phyloP scores from a whole-genome alignment of 805 yeast genomes.

The Metschnikowia anglica region DNA sequence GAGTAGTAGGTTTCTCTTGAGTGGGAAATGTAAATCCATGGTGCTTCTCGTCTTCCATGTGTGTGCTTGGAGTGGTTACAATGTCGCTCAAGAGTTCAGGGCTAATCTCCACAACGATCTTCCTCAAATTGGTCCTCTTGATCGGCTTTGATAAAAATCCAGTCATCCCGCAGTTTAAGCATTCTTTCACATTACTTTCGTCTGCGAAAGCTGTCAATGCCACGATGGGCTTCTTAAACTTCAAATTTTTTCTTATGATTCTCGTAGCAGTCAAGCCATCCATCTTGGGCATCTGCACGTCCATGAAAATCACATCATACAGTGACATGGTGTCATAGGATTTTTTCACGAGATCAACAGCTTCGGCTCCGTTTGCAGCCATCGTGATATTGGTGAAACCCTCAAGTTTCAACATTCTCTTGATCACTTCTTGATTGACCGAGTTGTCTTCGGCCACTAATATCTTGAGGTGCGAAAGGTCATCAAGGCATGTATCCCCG shows the following conservation, averaged over 20 bases:
- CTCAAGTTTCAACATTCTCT: slow-evolving; percentile 82
- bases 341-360: slow-evolving; percentile 63
- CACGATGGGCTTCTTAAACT: slow-evolving; percentile 72
- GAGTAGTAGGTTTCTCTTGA: background rate
- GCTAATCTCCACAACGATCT: slow-evolving; percentile 51
- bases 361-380: slow-evolving; percentile 91
- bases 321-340: slow-evolving; percentile 39
- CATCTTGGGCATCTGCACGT: slow-evolving; percentile 93
- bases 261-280: slow-evolving; percentile 88
- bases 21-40: background rate
- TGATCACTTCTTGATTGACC: slow-evolving; percentile 93
- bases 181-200: slow-evolving; percentile 81
- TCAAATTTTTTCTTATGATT: slow-evolving; percentile 61
- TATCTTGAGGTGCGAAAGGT: slow-evolving; percentile 44
- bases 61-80: slow-evolving; percentile 33
- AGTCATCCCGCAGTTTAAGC: slow-evolving; percentile 87
- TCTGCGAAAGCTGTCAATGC: slow-evolving; percentile 97
- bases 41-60: slow-evolving; percentile 11
- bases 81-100: slow-evolving; percentile 33
- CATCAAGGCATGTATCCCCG: slow-evolving; percentile 24
- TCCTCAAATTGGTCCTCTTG: slow-evolving; percentile 63
- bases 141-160: slow-evolving; percentile 90
- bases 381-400: slow-evolving; percentile 69
- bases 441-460: slow-evolving; percentile 92
- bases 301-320: slow-evolving; percentile 88